Percentiles rank a stretch among this genome's conserved stretches.
phyloP scores from a whole-genome alignment of 139 green algal species.

The Chlorella ohadii region DNA sequence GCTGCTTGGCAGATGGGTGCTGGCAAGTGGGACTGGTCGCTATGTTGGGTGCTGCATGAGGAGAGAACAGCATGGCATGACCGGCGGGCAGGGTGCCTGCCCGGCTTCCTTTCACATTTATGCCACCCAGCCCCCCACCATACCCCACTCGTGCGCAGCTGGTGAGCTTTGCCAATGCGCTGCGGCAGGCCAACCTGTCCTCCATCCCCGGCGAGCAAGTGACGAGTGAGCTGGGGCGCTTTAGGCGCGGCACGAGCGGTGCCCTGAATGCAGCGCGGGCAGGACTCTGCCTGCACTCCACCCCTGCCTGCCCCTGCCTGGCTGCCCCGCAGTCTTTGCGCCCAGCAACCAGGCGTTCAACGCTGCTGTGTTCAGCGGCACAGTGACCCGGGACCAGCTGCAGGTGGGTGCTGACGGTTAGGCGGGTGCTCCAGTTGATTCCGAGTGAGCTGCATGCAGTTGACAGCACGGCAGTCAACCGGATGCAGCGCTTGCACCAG shows the following conservation, averaged over 20 bases:
- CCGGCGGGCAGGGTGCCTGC: neutral
- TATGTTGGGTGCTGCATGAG: neutral
- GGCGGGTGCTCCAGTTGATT: too few species aligned
- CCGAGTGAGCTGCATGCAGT: too few species aligned
- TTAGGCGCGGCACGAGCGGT: too few species aligned
- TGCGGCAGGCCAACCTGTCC: constrained; percentile 18
- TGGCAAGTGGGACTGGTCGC: neutral
- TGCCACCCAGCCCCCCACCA: too few species aligned
- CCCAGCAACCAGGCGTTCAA: constrained; percentile 33
- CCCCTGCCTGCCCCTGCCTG: too few species aligned
- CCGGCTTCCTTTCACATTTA: neutral
- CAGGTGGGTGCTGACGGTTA: too few species aligned
- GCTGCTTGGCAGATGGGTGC: neutral
- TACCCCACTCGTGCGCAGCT: neutral
- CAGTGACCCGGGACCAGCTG: constrained; percentile 17
- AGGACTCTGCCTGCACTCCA: too few species aligned
- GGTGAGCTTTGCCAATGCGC: constrained; percentile 12
- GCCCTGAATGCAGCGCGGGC: too few species aligned
- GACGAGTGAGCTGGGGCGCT: constrained; percentile 20
- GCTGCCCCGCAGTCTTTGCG: constrained; percentile 1
- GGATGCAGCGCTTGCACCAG: too few species aligned
- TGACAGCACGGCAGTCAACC: too few species aligned
- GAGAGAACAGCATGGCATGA: neutral
- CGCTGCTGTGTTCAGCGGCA: constrained; percentile 1
- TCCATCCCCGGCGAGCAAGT: constrained; percentile 17